Base-by-base conservation (phyloP, 2,329 filamentous ascomycete genomes). In the Bisporella sp. region DNA sequence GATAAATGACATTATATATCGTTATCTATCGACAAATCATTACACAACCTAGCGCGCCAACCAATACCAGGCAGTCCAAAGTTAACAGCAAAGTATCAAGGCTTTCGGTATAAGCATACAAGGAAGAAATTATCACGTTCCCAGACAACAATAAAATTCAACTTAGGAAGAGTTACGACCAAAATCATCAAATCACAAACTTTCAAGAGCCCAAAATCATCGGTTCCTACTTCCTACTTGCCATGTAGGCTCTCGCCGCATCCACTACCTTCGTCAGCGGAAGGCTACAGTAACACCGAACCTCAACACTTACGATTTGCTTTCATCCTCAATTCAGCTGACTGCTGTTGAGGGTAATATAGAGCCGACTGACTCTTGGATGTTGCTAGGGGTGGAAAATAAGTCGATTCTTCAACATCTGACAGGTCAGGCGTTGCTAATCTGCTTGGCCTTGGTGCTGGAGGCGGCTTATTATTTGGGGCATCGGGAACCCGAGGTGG, bases 381-480 rank as follows among this genome's bases (percentile, higher is more conserved):
- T 11, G 6, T 42, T 37, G 32, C 46, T 32, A 31, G 40, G 21
- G 30, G 52, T 32, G 39, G 11, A 47, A 53, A 58, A 39, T 59
- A 59, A 37, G 41, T 42, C n/a, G 31, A 41, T 31, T 47, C 39
- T 5, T 28, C 48, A 35, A 55, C 31, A 11, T 60, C 57, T 21
- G 54, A 47, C 32, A 62, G 39, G 39, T 63, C 59, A 6, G 62
- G 62, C 29, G 59, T 59, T 33, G 58, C 54, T 9, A 64, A 45
- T 9, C 60, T 52, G 29, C 41, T 32, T 39, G 54, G 55, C 31
- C 57, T 54, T 13, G 61, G 62, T 47, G 62, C 46, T 49, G 56
- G 54, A 35, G 61, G 61, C 39, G 57, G 59, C 1, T 30, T 42
- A 1, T 12, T 31, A 11, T 46, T 30, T 11, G 55, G 57, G 28